Evolutionary conservation across 2,329 filamentous ascomycete species (phyloP).

Genomic region (Paecilomyces sp.): DNA sequence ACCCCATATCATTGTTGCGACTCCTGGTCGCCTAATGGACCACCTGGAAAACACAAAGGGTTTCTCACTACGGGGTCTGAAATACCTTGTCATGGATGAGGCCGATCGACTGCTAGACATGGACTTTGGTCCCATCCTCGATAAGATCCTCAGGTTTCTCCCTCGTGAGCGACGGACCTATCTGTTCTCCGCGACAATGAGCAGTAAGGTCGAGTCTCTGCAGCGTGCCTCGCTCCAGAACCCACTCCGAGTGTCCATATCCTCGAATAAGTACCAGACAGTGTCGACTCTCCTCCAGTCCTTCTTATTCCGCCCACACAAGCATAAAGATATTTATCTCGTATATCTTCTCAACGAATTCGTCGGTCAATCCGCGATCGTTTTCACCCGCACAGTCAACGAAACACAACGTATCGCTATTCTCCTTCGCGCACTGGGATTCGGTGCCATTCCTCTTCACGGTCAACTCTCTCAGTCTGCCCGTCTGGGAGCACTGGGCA

Average conservation of each 20-base stretch:
- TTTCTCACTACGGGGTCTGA: constrained; percentile 73
- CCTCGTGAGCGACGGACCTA: constrained; percentile 68
- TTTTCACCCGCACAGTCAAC: constrained; percentile 88
- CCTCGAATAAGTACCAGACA: constrained; percentile 72
- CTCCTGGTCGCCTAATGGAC: constrained; percentile 80
- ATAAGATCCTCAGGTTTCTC: constrained; percentile 87
- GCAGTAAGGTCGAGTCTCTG: constrained; percentile 83
- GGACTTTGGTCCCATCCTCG: constrained; percentile 85
- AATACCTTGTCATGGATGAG: constrained; percentile 92
- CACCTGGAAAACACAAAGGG: constrained; percentile 96
- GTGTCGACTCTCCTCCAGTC: constrained; percentile 81
- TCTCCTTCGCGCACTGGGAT: constrained; percentile 74
- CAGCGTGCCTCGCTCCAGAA: constrained; percentile 84
- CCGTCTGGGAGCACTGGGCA: constrained; percentile 79
- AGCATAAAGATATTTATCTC: constrained; percentile 83
- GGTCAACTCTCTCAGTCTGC: constrained; percentile 84
- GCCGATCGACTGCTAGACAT: constrained; percentile 87
- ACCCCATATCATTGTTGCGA: constrained; percentile 88
- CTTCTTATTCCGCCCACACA: constrained; percentile 79
- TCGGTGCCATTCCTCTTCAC: constrained; percentile 86
- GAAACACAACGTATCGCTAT: constrained; percentile 83
- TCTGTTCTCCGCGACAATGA: constrained; percentile 92
- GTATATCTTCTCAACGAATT: constrained; percentile 82
- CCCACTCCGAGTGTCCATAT: constrained; percentile 75
- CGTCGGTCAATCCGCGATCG: constrained; percentile 75